phyloP scores from a whole-genome alignment of 2,329 filamentous ascomycete species.

The Nemania serpens region DNA sequence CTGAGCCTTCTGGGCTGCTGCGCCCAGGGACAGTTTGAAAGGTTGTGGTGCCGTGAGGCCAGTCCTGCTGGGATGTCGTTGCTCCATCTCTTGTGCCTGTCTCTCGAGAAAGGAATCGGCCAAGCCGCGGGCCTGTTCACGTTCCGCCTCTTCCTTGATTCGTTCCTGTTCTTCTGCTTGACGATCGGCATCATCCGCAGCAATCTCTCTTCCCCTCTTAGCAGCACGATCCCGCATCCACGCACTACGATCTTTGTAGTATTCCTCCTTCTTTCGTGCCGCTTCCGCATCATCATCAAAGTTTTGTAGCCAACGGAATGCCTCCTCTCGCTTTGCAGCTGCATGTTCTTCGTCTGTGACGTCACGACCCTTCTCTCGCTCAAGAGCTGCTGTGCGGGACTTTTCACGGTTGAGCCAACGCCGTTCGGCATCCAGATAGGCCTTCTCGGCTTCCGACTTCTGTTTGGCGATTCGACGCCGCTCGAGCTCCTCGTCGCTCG shows the following conservation, averaged over 20 bases:
- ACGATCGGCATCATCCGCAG: constrained; percentile 82
- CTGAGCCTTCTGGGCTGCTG: constrained; percentile 75
- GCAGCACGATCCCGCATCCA: constrained; percentile 83
- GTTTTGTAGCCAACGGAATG: constrained; percentile 72
- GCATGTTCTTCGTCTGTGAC: constrained; percentile 71
- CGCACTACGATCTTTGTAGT: constrained; percentile 82
- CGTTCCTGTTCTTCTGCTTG: constrained; percentile 76
- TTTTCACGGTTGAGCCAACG: constrained; percentile 91
- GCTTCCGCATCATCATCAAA: constrained; percentile 92
- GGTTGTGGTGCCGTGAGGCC: constrained; percentile 65
- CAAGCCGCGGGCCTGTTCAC: constrained; percentile 80
- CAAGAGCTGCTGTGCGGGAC: constrained; percentile 79
- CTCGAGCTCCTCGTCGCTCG: constrained; percentile 85
- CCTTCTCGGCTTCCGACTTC: constrained; percentile 75
- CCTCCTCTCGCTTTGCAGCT: constrained; percentile 67
- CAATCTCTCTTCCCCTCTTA: constrained; percentile 74
- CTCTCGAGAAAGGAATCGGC: constrained; percentile 89
- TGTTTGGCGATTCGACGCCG: constrained; percentile 71
- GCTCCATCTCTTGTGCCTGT: constrained; percentile 77
- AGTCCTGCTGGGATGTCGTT: constrained; percentile 45
- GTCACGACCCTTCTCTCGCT: constrained; percentile 82
- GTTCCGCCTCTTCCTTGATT: constrained; percentile 69
- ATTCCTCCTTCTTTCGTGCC: constrained; percentile 72
- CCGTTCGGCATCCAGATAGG: constrained; percentile 82
- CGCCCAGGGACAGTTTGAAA: constrained; percentile 92